A percentile compares a stretch with the other conserved stretches of the same genome.
These are phyloP conservation scores for Saccharomycopsis sp. DNA, from an alignment of 805 yeast genomes.

Conservation along the genomic window DNA sequence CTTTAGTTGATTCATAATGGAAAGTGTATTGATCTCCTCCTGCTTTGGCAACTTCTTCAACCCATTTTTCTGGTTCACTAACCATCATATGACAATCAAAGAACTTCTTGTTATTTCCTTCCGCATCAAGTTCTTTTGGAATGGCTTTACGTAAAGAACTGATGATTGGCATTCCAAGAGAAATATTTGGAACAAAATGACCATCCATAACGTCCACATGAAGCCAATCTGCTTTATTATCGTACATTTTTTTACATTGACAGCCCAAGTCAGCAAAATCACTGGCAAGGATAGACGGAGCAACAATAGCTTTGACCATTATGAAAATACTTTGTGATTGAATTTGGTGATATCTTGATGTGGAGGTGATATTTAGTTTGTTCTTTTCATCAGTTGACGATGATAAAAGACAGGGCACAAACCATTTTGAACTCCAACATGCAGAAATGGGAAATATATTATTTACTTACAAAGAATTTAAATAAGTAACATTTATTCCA, in stretches of 20 bases:
- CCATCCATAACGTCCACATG: constrained; percentile 99
- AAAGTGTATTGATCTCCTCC: constrained; percentile 96
- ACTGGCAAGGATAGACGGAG: constrained; percentile 90
- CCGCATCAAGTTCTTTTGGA: constrained; percentile 40
- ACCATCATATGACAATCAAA: constrained; percentile 99
- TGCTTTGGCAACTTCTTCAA: constrained; percentile 78
- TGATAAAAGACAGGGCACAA: too few species aligned
- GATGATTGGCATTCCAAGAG: constrained; percentile 88
- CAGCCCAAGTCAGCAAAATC: constrained; percentile 86
- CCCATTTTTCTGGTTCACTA: constrained; percentile 85
- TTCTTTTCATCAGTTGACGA: too few species aligned
- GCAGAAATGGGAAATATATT: too few species aligned
- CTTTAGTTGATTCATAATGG: constrained; percentile 86
- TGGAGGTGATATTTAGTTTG: too few species aligned
- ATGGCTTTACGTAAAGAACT: constrained; percentile 63
- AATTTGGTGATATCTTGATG: too few species aligned
- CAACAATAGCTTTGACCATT: constrained; percentile 80
- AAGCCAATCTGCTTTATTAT: constrained; percentile 88
- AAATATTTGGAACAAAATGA: constrained; percentile 92
- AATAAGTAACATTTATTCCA: too few species aligned
- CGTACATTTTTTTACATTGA: constrained; percentile 73
- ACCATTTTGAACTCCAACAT: too few species aligned
- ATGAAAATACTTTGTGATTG: too few species aligned
- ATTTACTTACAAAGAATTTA: too few species aligned
- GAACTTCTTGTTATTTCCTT: constrained; percentile 24